Percentiles rank a stretch among this genome's conserved stretches.
These are phyloP conservation scores for Papiliotrema fonsecae DNA, from an alignment of 1,284 basidiomycete species.

Conservation along the genomic window DNA sequence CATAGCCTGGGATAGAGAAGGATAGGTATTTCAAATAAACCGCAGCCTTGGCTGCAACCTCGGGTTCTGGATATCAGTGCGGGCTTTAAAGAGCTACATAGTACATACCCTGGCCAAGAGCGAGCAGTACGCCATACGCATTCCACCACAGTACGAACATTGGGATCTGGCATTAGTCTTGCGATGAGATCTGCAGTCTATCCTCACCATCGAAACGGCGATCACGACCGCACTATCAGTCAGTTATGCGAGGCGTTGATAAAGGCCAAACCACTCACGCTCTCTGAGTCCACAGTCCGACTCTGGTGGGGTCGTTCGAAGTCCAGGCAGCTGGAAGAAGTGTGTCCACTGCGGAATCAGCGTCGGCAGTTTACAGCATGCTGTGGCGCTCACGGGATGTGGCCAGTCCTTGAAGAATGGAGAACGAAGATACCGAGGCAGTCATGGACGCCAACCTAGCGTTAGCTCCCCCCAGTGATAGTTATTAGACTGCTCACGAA, in stretches of 20 bases:
- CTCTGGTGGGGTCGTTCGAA: conserved; percentile 69
- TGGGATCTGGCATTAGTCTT: conserved; percentile 26
- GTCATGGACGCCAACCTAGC: conserved; percentile 72
- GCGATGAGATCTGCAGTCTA: conserved; percentile 54
- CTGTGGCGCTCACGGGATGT: conserved; percentile 57
- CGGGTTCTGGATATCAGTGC: conserved; percentile 52
- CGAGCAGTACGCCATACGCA: conserved; percentile 69
- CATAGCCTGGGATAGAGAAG: conserved; percentile 81
- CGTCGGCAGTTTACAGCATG: neutral
- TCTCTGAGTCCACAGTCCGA: conserved; percentile 85
- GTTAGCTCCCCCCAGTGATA: neutral
- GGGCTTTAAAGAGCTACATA: neutral
- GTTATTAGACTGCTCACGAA: conserved; percentile 44
- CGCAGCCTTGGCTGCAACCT: conserved; percentile 73
- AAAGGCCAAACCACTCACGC: conserved; percentile 52
- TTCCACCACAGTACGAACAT: conserved; percentile 63
- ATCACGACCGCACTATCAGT: conserved; percentile 60
- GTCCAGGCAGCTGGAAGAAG: conserved; percentile 89
- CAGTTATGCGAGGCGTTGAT: conserved; percentile 1
- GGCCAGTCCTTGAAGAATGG: conserved; percentile 78
- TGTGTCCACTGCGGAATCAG: conserved; percentile 60
- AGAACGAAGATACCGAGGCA: conserved; percentile 63
- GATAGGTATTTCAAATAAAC: conserved; percentile 72
- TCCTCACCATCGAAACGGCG: conserved; percentile 48
- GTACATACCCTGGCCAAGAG: conserved; percentile 62